phyloP scores from a whole-genome alignment of 805 yeast species.

The Sugiyamaella valdiviana region DNA sequence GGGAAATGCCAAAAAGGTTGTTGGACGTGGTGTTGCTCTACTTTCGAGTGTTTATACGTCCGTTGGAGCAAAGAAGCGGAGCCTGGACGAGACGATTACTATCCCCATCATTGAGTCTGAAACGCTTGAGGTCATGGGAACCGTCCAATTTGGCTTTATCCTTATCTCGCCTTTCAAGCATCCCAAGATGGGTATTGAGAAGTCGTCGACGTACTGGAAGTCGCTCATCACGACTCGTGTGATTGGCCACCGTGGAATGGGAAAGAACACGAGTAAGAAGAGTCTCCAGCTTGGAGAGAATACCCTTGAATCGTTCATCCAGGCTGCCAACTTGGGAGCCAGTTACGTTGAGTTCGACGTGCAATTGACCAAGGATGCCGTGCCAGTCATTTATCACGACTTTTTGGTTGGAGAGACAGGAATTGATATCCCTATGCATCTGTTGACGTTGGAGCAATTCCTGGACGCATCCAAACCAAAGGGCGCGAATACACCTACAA shows the following conservation, averaged over 20 bases:
- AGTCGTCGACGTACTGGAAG: slow-evolving; percentile 85
- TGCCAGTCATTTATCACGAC: slow-evolving; percentile 93
- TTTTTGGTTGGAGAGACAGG: slow-evolving; percentile 93
- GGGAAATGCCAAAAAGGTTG: slow-evolving; percentile 36
- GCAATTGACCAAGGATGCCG: slow-evolving; percentile 82
- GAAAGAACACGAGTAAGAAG: slow-evolving; percentile 70
- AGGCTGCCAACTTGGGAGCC: slow-evolving; percentile 95
- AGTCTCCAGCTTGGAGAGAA: slow-evolving; percentile 92
- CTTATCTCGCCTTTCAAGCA: slow-evolving; percentile 68
- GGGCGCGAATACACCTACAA: neutral
- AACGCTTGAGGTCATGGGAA: slow-evolving; percentile 70
- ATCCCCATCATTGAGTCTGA: slow-evolving; percentile 71
- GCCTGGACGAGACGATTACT: slow-evolving; percentile 59
- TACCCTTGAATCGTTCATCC: slow-evolving; percentile 89
- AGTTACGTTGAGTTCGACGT: slow-evolving; percentile 96
- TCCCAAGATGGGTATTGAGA: slow-evolving; percentile 53
- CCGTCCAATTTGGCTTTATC: slow-evolving; percentile 66
- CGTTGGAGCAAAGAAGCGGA: slow-evolving; percentile 62
- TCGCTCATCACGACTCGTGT: slow-evolving; percentile 82
- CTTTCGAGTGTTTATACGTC: slow-evolving; percentile 54
- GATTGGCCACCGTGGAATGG: slow-evolving; percentile 93
- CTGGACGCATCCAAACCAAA: slow-evolving; percentile 13
- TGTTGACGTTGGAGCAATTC: slow-evolving; percentile 83
- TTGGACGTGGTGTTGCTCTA: slow-evolving; percentile 82
- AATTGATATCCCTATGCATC: slow-evolving; percentile 93